Percentiles rank a stretch among this genome's conserved stretches.
phyloP scores from a whole-genome alignment of 441 rosid genomes.

The Bruguiera hainesii region DNA sequence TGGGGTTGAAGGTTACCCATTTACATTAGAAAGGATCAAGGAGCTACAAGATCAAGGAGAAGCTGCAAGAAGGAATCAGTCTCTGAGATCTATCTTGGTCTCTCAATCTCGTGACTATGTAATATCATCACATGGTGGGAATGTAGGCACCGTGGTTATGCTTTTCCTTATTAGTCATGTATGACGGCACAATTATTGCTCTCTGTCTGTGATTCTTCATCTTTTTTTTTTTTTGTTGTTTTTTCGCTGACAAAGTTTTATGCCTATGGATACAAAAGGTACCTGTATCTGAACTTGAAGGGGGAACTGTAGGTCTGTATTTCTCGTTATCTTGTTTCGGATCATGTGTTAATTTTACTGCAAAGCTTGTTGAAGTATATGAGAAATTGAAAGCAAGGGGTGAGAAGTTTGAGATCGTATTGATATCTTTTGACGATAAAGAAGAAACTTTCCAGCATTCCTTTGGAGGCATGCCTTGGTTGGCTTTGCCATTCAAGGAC shows the following conservation, averaged over 20 bases:
- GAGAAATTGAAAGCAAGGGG: slow-evolving; percentile 49
- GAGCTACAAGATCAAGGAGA: slow-evolving; percentile 59
- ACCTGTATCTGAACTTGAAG: slow-evolving; percentile 59
- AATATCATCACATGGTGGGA: slow-evolving; percentile 40
- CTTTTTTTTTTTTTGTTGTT: not conserved
- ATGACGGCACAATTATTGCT: not conserved
- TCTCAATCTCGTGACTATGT: slow-evolving; percentile 50
- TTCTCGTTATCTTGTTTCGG: slow-evolving; percentile 37
- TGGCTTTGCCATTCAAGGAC: slow-evolving; percentile 62
- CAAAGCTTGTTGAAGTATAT: slow-evolving; percentile 54
- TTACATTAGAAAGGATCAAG: slow-evolving; percentile 47
- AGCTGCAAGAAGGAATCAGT: slow-evolving; percentile 50
- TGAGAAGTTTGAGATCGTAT: slow-evolving; percentile 64
- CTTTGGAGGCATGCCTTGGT: slow-evolving; percentile 54
- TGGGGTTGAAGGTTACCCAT: slow-evolving; percentile 62
- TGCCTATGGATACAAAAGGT: slow-evolving; percentile 36
- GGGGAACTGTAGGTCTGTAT: slow-evolving; percentile 59
- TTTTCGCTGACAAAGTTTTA: slow-evolving; percentile 12
- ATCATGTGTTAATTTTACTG: slow-evolving; percentile 38
- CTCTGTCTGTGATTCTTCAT: not conserved
- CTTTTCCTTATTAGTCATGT: slow-evolving; percentile 3
- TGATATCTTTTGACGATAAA: slow-evolving; percentile 56
- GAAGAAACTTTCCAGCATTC: slow-evolving; percentile 50
- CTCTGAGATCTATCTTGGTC: slow-evolving; percentile 47
- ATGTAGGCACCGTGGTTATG: slow-evolving; percentile 34